These are phyloP conservation scores for Chaetomium olivaceum DNA, from an alignment of 2,329 filamentous ascomycete genomes.

Conservation along the genomic window DNA sequence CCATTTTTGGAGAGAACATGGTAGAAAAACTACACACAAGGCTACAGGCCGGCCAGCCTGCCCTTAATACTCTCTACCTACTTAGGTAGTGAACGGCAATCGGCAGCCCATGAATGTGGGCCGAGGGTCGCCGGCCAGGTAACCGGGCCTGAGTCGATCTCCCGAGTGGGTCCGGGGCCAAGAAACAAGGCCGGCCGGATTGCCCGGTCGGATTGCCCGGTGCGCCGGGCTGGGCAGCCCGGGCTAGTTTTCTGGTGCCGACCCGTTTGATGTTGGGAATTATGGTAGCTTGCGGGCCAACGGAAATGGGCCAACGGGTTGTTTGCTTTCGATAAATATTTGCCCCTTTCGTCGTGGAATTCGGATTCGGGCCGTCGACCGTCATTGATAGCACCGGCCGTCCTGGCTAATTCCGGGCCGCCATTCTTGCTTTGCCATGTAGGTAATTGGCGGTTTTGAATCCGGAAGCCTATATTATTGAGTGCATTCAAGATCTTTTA, in stretches of 20 bases:
- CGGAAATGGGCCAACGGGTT: neutral
- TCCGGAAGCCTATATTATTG: neutral
- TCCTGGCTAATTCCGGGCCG: neutral
- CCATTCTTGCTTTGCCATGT: neutral
- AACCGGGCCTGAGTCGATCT: neutral
- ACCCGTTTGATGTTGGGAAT: constrained; percentile 11
- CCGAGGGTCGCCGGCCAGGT: neutral
- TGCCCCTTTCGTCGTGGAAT: neutral
- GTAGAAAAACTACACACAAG: neutral
- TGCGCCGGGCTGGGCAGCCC: neutral
- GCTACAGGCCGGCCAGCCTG: neutral
- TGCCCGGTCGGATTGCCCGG: neutral
- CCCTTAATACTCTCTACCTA: neutral
- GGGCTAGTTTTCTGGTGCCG: neutral
- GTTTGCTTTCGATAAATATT: neutral
- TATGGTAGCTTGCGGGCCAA: constrained; percentile 9
- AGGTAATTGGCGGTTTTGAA: neutral
- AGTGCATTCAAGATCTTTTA: neutral
- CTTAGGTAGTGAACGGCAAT: neutral
- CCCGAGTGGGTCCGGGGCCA: constrained; percentile 1
- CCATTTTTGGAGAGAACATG: neutral
- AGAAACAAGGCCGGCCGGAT: constrained; percentile 2
- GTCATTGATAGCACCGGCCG: neutral
- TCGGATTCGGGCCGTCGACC: neutral
- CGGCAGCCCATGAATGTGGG: constrained; percentile 5